Percentiles rank a stretch among this genome's conserved stretches.
Evolutionary conservation across 495 filamentous ascomycete species (phyloP).

Genomic region (Penicillium lagena): DNA sequence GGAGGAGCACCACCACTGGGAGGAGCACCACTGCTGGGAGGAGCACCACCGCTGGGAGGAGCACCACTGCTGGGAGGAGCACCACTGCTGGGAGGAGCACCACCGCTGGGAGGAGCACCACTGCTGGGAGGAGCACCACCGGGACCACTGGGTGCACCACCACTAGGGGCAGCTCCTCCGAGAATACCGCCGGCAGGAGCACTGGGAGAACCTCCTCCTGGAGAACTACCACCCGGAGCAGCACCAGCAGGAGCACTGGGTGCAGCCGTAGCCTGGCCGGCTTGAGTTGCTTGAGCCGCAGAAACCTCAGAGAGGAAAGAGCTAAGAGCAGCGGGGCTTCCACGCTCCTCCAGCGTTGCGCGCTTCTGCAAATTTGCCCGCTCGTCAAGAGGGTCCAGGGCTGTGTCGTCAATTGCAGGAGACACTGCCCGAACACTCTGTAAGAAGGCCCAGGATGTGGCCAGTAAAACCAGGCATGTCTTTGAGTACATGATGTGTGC

Average conservation of each 20-base stretch:
- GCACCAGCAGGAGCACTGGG: not conserved
- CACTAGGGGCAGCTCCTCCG: slow-evolving; percentile 1
- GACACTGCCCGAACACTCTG: not conserved
- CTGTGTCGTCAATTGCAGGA: not conserved
- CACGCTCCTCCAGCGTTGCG: not conserved
- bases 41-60: not conserved
- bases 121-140: slow-evolving; percentile 1
- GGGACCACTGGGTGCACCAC: slow-evolving; percentile 1
- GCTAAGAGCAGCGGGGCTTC: not conserved
- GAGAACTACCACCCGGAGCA: not conserved
- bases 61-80: not conserved
- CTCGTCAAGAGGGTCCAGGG: not conserved
- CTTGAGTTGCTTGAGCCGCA: not conserved
- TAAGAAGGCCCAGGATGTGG: slow-evolving; percentile 10
- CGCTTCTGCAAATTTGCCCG: slow-evolving; percentile 3
- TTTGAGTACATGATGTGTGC: slow-evolving; percentile 11
- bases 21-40: not conserved
- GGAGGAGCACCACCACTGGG: not conserved
- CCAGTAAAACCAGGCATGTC: slow-evolving; percentile 10
- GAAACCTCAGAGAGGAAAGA: slow-evolving; percentile 6
- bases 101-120: not conserved
- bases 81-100: too few species aligned
- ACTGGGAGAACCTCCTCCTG: not conserved
- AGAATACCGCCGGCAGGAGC: slow-evolving; percentile 1
- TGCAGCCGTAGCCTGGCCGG: not conserved